A percentile compares a stretch with the other conserved stretches of the same genome.
These are phyloP conservation scores for Lepidium africanum DNA, from an alignment of 345 rosid species.

Conservation along the genomic window DNA sequence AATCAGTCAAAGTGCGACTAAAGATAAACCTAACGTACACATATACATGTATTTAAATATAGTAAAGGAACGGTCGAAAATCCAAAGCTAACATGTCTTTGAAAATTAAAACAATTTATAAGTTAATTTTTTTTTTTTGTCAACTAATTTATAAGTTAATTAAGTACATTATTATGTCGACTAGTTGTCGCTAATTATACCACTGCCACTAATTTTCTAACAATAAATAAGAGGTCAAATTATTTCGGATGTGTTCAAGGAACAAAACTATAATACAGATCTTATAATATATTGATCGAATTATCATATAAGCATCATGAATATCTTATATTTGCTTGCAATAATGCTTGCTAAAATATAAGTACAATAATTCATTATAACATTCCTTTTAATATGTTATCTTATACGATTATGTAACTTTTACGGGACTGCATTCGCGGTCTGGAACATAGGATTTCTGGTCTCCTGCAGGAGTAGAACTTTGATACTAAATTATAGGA, in stretches of 20 bases:
- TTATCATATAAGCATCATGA: not conserved
- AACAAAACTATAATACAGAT: not conserved
- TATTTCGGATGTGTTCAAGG: constrained; percentile 16
- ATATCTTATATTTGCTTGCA: not conserved
- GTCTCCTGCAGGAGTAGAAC: too few relatives aligned
- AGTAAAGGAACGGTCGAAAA: constrained; percentile 14
- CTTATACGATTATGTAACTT: not conserved
- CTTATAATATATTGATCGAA: not conserved
- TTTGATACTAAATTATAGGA: too few relatives aligned
- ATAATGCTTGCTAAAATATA: not conserved
- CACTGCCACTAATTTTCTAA: constrained; percentile 6
- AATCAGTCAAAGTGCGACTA: too few relatives aligned
- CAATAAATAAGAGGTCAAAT: not conserved
- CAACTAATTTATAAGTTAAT: too few relatives aligned
- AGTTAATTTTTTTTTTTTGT: too few relatives aligned
- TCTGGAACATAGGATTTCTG: too few relatives aligned
- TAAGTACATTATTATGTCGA: not conserved
- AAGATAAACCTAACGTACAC: not conserved
- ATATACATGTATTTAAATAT: not conserved
- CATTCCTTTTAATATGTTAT: not conserved
- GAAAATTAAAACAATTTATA: not conserved
- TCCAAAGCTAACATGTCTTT: not conserved
- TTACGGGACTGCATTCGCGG: too few relatives aligned
- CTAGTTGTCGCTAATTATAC: constrained; percentile 16
- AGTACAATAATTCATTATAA: not conserved